Percentiles rank a stretch among this genome's conserved stretches.
These are phyloP conservation scores for Aspergillus flavus DNA, from an alignment of 2,329 filamentous ascomycete genomes.

Conservation along the genomic window DNA sequence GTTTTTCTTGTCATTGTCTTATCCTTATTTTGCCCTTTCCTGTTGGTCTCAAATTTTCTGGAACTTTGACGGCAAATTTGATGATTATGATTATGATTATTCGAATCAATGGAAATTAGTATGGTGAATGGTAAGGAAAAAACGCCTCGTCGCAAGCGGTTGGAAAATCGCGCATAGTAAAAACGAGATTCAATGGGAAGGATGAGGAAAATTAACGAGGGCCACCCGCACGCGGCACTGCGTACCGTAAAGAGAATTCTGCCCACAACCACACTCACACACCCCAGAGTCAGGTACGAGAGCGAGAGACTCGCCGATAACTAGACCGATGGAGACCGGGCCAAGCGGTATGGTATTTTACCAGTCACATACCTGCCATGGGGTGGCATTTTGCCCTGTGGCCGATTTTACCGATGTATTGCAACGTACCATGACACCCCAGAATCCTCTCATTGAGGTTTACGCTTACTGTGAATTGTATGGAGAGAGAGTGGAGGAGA, in stretches of 20 bases:
- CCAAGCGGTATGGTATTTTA: constrained; percentile 4
- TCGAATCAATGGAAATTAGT: constrained; percentile 13
- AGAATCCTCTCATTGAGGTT: constrained; percentile 7
- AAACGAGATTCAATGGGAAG: constrained; percentile 9
- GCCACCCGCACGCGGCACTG: constrained; percentile 26
- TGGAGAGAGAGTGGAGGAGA: constrained; percentile 16
- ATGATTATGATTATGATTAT: constrained; percentile 14
- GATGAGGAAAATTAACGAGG: constrained; percentile 25
- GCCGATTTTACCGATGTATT: constrained; percentile 8
- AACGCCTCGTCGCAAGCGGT: constrained; percentile 17
- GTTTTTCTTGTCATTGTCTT: constrained; percentile 12
- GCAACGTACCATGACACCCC: constrained; percentile 6
- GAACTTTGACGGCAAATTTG: constrained; percentile 7
- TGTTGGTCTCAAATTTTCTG: background rate
- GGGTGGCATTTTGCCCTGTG: background rate
- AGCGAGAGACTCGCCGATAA: background rate
- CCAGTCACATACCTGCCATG: background rate
- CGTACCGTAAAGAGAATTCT: constrained; percentile 11
- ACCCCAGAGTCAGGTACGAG: constrained; percentile 1
- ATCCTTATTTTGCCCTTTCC: constrained; percentile 5
- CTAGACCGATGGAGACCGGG: background rate
- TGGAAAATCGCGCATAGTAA: constrained; percentile 33
- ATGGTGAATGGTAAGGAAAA: background rate
- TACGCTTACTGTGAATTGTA: constrained; percentile 11
- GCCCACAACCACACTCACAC: background rate